Base-by-base conservation (phyloP, 2,329 filamentous ascomycete genomes). In the Didymella pinodella region DNA sequence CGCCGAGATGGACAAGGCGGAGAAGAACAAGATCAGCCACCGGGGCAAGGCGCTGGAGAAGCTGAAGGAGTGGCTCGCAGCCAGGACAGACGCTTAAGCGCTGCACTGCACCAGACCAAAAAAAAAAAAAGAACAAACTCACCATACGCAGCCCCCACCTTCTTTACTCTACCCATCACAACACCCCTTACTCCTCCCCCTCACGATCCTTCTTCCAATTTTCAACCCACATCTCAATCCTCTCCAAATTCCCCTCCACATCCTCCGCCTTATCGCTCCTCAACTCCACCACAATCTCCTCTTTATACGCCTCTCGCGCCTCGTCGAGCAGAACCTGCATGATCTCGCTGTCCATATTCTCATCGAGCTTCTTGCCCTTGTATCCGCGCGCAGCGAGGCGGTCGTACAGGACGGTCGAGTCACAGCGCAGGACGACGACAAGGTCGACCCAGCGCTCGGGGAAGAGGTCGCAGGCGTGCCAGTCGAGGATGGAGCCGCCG, bases 381-480 rank as follows among this genome's bases (percentile, higher is more conserved):
- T 97, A 97, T 62, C 92, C 90, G 65, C 93, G 86, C 41, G 86
- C 85, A 53, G 85, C 86, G 53, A 99, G 80, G 52, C 95, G 86
- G 77, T 99, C 95, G 74, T 95, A 98, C 2, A 97, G 84, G 14
- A 90, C 82, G 20, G 86, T 87, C 18, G 92, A 93, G 68, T 95
- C 88, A 55, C 91, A 92, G 45, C 95, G 85, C 63, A 99, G 78
- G 54, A 99, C 95, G 5, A 98, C 90, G 0, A 99, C 93, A 2
- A 99, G 85, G 76, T 99, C 95, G 73, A 99, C 90, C 92, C 93
- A 96, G 72, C 90, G 90, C 75, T 90, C 88, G 2, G 95, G 95
- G 73, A 98, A 98, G 22, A 98, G 80, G 71, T 98, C 95, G 80
- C 94, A 98, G 2, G 93, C 94, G 79, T 99, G 95, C 94, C 95